A percentile compares a stretch with the other conserved stretches of the same genome.
Conservation (phyloP, 2,329 filamentous ascomycete genomes). For the Sarocladiaceae sp. region DNA sequence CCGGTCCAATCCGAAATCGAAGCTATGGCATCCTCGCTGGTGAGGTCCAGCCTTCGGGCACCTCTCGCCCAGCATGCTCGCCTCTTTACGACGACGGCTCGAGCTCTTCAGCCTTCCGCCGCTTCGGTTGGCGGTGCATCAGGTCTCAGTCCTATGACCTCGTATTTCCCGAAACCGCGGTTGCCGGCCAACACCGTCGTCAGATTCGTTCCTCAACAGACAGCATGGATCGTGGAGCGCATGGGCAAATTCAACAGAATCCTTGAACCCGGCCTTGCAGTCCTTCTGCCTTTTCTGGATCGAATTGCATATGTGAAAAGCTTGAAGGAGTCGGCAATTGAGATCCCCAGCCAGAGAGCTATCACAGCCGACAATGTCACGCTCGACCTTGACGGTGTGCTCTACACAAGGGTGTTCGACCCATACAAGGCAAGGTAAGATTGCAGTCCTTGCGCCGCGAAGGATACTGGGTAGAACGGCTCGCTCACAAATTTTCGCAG, state of each 20-base stretch:
- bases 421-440: constrained; percentile 91
- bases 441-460: background rate
- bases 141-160: constrained; percentile 39
- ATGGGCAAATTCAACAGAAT: constrained; percentile 98
- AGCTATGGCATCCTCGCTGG: constrained; percentile 8
- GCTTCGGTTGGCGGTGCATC: constrained; percentile 19
- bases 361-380: constrained; percentile 99
- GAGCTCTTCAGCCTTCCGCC: constrained; percentile 25
- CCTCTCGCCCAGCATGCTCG: constrained; percentile 17
- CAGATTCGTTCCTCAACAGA: constrained; percentile 98
- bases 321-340: constrained; percentile 91
- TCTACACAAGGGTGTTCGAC: constrained; percentile 95
- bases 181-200: constrained; percentile 92
- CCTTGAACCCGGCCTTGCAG: constrained; percentile 82
- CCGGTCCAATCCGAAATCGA: background rate
- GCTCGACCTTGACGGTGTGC: constrained; percentile 87
- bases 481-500: constrained; percentile 38
- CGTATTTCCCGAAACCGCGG: constrained; percentile 73
- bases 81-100: constrained; percentile 22
- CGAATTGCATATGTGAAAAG: constrained; percentile 97
- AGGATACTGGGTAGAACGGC: background rate
- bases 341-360: constrained; percentile 95
- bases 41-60: constrained; percentile 10
- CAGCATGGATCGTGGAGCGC: constrained; percentile 98
- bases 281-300: constrained; percentile 87